Evolutionary conservation across 805 yeast species (phyloP).

Genomic region (Nakazawaea peltata): DNA sequence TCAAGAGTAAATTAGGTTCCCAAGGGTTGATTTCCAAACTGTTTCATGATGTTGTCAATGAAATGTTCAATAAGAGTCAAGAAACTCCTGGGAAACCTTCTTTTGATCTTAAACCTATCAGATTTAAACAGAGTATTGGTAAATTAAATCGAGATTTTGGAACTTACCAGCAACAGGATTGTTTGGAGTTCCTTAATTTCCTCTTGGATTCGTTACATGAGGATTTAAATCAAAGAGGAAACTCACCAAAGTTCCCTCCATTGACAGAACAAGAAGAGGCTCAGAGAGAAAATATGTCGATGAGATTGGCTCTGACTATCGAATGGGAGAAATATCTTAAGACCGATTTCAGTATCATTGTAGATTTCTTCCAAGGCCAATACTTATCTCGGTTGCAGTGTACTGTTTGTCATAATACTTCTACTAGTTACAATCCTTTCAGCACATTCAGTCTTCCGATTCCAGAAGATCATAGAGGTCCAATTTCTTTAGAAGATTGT

Average conservation of each 20-base stretch:
- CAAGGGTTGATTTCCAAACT: constrained; percentile 69
- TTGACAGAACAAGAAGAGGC: constrained; percentile 66
- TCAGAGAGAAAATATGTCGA: constrained; percentile 61
- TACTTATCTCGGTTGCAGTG: constrained; percentile 74
- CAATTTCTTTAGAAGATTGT: constrained; percentile 49
- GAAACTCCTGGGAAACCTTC: constrained; percentile 11
- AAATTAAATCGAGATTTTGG: constrained; percentile 56
- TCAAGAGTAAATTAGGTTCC: constrained; percentile 68
- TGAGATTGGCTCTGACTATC: constrained; percentile 74
- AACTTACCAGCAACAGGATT: constrained; percentile 74
- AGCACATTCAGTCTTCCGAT: constrained; percentile 76
- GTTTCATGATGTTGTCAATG: constrained; percentile 52
- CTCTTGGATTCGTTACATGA: constrained; percentile 74
- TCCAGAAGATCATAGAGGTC: constrained; percentile 33
- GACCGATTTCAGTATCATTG: constrained; percentile 71
- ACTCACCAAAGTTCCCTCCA: constrained; percentile 44
- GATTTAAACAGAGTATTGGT: constrained; percentile 63
- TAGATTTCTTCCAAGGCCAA: constrained; percentile 84
- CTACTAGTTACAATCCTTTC: constrained; percentile 82
- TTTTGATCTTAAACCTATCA: constrained; percentile 45
- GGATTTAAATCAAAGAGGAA: constrained; percentile 66
- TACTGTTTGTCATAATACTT: constrained; percentile 60
- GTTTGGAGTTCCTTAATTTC: constrained; percentile 74
- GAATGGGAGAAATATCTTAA: constrained; percentile 89
- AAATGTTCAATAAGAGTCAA: constrained; percentile 41